Conservation (phyloP, 805 yeast genomes). For the Barnettozyma pratensis region DNA sequence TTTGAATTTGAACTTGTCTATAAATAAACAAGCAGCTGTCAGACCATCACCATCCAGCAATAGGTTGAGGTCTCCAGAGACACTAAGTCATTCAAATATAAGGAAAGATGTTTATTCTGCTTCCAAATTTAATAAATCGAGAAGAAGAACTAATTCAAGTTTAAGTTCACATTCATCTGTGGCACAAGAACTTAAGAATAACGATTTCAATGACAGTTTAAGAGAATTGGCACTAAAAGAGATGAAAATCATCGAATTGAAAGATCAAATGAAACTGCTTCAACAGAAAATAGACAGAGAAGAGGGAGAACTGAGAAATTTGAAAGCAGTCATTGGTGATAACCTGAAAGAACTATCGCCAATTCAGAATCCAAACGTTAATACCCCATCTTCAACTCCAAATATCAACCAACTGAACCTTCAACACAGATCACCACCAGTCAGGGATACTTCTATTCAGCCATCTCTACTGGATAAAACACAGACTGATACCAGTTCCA, state of each 20-base stretch:
- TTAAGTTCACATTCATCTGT: constrained; percentile 10
- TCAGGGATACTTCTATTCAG: neutral
- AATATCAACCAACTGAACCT: neutral
- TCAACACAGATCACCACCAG: constrained; percentile 7
- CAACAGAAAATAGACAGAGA: constrained; percentile 43
- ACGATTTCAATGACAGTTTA: constrained; percentile 48
- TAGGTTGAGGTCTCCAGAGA: constrained; percentile 11
- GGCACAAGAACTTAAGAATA: constrained; percentile 12
- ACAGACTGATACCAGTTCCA: constrained; percentile 4
- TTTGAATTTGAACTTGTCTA: constrained; percentile 19
- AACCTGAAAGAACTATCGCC: constrained; percentile 25
- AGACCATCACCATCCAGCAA: constrained; percentile 1
- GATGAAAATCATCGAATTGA: constrained; percentile 59
- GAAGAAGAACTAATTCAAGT: constrained; percentile 22
- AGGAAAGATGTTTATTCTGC: neutral
- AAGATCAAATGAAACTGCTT: constrained; percentile 41
- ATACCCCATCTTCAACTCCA: neutral
- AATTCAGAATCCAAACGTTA: constrained; percentile 3
- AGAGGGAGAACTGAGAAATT: constrained; percentile 27
- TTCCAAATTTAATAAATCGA: constrained; percentile 4
- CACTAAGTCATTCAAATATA: constrained; percentile 7
- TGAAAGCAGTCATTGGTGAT: constrained; percentile 30
- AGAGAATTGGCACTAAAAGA: constrained; percentile 64
- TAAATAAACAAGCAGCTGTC: constrained; percentile 6
- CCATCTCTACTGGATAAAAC: neutral